These are phyloP conservation scores for Trichoderma lentiforme DNA, from an alignment of 2,329 filamentous ascomycete genomes.

Conservation along the genomic window DNA sequence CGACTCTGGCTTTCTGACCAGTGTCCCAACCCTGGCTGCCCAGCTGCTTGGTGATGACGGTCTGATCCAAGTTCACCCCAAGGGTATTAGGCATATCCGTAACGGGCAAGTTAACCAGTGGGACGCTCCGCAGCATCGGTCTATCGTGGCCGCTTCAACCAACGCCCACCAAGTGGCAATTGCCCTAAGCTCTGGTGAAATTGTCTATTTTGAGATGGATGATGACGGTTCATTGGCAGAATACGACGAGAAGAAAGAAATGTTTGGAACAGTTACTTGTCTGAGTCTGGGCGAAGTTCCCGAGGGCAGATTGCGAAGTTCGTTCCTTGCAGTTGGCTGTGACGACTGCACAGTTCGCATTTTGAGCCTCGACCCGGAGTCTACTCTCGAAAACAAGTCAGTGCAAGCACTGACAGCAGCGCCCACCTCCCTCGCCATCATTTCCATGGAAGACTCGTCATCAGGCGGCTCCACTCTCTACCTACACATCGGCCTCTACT, in stretches of 20 bases:
- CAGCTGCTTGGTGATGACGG: conserved; percentile 93
- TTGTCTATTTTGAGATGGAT: conserved; percentile 98
- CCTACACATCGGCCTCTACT: conserved; percentile 92
- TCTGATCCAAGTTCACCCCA: conserved; percentile 91
- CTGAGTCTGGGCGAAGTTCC: conserved; percentile 92
- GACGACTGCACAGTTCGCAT: conserved; percentile 96
- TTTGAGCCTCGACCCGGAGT: conserved; percentile 83
- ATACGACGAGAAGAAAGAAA: conserved; percentile 91
- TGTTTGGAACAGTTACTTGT: conserved; percentile 92
- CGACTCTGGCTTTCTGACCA: conserved; percentile 87
- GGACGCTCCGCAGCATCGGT: conserved; percentile 88
- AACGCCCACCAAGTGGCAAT: conserved; percentile 93
- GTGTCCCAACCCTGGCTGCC: conserved; percentile 84
- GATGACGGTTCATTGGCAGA: conserved; percentile 85
- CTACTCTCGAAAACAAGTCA: conserved; percentile 87
- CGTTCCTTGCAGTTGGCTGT: conserved; percentile 92
- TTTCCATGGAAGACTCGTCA: conserved; percentile 92
- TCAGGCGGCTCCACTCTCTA: conserved; percentile 86
- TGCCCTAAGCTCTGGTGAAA: conserved; percentile 90
- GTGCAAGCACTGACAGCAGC: conserved; percentile 90
- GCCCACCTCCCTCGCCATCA: conserved; percentile 84
- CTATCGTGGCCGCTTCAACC: conserved; percentile 89
- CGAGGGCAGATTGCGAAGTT: conserved; percentile 82
- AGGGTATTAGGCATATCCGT: conserved; percentile 87
- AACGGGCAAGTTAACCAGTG: conserved; percentile 82